A percentile compares a stretch with the other conserved stretches of the same genome.
Evolutionary conservation across 495 filamentous ascomycete genomes (phyloP).

Genomic region (Aspergillus coremiiformis): DNA sequence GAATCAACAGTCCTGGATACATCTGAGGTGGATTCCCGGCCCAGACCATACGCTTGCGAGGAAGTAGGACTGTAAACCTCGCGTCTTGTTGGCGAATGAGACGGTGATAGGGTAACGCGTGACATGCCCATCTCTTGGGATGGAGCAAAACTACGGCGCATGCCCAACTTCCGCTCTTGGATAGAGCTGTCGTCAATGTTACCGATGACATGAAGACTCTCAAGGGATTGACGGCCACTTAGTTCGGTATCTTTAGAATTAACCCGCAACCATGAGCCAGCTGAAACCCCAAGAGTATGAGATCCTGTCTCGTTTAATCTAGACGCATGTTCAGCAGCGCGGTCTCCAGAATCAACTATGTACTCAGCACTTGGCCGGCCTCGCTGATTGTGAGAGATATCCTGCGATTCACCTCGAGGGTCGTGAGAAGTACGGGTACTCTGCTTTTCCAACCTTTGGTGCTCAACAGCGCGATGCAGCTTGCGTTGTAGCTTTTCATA

Average conservation of each 20-base stretch:
- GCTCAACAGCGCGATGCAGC: conserved; percentile 61
- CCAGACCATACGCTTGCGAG: conserved; percentile 48
- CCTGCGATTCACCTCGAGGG: conserved; percentile 1
- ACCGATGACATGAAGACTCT: conserved; percentile 30
- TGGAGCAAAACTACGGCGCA: conserved; percentile 31
- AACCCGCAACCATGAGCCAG: conserved; percentile 31
- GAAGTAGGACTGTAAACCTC: conserved; percentile 43
- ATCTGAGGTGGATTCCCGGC: conserved; percentile 38
- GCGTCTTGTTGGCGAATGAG: conserved; percentile 48
- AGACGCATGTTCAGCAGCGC: neutral
- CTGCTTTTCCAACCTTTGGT: conserved; percentile 42
- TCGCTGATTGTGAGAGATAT: neutral
- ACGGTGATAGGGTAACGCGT: conserved; percentile 48
- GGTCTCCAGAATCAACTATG: conserved; percentile 1
- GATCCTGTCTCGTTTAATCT: conserved; percentile 6
- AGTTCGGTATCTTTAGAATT: conserved; percentile 23
- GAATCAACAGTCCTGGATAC: conserved; percentile 33
- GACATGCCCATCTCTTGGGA: conserved; percentile 44
- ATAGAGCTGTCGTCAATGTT: conserved; percentile 36
- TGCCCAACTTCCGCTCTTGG: conserved; percentile 24
- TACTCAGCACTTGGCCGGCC: conserved; percentile 5
- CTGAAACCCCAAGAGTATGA: conserved; percentile 5
- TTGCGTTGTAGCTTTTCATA: conserved; percentile 62
- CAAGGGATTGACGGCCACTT: conserved; percentile 23
- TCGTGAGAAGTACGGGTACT: neutral